A percentile compares a stretch with the other conserved stretches of the same genome.
phyloP scores from a whole-genome alignment of 139 green algal genomes.

The Chlamydomonas incerta region DNA sequence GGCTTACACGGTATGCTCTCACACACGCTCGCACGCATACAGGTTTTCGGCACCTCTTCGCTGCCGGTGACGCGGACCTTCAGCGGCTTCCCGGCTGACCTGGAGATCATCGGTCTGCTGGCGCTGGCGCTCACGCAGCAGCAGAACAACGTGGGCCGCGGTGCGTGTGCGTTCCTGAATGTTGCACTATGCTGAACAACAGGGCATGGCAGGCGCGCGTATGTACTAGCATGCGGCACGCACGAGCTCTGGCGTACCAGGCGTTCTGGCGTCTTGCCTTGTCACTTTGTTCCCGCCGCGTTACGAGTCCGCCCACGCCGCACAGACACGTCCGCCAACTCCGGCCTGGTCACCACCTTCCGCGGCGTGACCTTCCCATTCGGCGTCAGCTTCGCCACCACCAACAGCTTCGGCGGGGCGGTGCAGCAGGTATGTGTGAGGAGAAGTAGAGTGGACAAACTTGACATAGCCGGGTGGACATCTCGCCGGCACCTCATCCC shows the following conservation, averaged over 20 bases:
- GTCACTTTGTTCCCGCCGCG: no score
- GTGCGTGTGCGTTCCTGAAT: not conserved
- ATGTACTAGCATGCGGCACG: no score
- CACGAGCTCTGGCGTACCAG: not conserved
- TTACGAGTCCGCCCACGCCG: no score
- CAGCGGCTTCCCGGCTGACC: constrained; percentile 11
- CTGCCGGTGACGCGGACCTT: not conserved
- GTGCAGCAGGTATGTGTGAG: constrained; percentile 17
- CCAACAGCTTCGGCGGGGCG: constrained; percentile 39
- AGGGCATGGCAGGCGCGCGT: no score
- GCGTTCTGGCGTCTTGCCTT: no score
- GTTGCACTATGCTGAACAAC: no score
- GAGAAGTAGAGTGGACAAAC: no score
- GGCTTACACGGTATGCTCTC: no score
- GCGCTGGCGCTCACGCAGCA: constrained; percentile 13
- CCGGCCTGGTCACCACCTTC: constrained; percentile 31
- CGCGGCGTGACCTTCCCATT: constrained; percentile 35
- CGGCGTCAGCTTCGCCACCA: constrained; percentile 35
- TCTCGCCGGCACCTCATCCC: no score
- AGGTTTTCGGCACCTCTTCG: not conserved
- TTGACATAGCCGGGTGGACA: no score
- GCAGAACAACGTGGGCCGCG: not conserved
- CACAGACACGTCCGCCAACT: constrained; percentile 37
- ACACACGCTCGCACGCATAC: not conserved
- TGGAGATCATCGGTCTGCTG: constrained; percentile 29